Conservation (phyloP, 768 basidiomycete species). For the Pholiota conissans region DNA sequence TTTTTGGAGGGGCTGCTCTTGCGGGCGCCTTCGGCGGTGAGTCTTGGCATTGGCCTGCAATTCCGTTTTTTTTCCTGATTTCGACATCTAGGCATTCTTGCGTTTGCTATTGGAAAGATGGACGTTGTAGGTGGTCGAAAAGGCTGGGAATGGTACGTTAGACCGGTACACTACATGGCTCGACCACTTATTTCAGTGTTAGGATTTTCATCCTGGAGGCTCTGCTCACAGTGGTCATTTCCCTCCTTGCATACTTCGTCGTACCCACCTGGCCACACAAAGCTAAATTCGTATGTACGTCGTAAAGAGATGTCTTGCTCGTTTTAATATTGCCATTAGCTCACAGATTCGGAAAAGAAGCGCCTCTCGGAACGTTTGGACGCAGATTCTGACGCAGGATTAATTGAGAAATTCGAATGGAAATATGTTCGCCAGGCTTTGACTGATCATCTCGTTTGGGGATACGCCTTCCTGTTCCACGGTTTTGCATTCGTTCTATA, state of each 20-base stretch:
- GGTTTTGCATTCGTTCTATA: constrained; percentile 61
- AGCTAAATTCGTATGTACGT: constrained; percentile 50
- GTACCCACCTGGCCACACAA: constrained; percentile 62
- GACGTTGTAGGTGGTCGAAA: constrained; percentile 56
- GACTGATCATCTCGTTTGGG: constrained; percentile 59
- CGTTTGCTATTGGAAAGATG: constrained; percentile 60
- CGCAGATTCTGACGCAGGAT: constrained; percentile 54
- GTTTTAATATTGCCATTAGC: constrained; percentile 36
- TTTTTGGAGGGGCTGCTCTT: constrained; percentile 61
- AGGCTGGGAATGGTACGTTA: constrained; percentile 58
- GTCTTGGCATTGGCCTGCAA: constrained; percentile 2
- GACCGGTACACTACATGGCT: too few relatives aligned
- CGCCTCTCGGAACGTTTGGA: constrained; percentile 49
- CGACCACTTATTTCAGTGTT: neutral
- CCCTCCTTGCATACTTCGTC: constrained; percentile 49
- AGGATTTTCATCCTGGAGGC: constrained; percentile 66
- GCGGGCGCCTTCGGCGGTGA: constrained; percentile 65
- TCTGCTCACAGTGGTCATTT: constrained; percentile 46
- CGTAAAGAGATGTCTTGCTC: neutral
- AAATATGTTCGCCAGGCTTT: constrained; percentile 54
- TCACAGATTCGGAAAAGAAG: constrained; percentile 51
- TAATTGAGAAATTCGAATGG: constrained; percentile 58
- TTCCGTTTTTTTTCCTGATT: neutral
- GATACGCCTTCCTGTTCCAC: constrained; percentile 60
- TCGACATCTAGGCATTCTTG: constrained; percentile 46